Evolutionary conservation across 164 flowering plant species (phyloP), one percentile per base, ranked within the genome.

Genomic region (Liquidambar formosana): DNA sequence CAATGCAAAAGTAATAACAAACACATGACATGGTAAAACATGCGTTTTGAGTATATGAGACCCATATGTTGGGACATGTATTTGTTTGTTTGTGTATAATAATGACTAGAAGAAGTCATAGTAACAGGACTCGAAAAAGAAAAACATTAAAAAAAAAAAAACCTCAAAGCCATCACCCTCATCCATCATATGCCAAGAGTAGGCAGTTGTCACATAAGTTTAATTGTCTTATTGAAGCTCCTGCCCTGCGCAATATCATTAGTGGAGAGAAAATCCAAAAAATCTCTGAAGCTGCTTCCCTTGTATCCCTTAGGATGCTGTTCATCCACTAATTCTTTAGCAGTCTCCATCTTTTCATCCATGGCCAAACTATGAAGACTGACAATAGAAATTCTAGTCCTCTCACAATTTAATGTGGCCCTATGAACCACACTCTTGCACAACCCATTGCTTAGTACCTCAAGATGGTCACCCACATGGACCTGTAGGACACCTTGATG

Each of bases 381-480:
- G 0, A 83, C 84, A 46, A 85, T 71, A 10, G 89, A 85, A 14
- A 82, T 21, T 27, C 89, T 67, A 0, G 77, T 78, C 72, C 23
- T 77, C 13, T 77, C 74, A 1, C 49, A 0, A 48, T 74, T 84
- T 3, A 85, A n/a, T 0, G 66, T 64, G 0, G 69, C 92, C 41
- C 86, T 64, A 56, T 89, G 90, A n/a, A 80, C 67, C 8, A 83
- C 78, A 64, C 88, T 80, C 63, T 79, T 81, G 78, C 81, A 84
- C 44, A 23, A 2, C 1, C 90, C 88, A 65, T 86, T 86, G 76
- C 88, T 86, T 11, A 84, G 71, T 0, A 85, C 86, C 65, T 87
- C 88, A 27, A 84, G 61, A 54, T 86, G 90, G 53, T 87, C 89
- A 0, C 90, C 94, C 0, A 86, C 65, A 54, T 82, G 81, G 33